Evolutionary conservation across 805 yeast species (phyloP), one percentile per base, ranked within the genome.

Genomic region (Millerozyma miso): DNA sequence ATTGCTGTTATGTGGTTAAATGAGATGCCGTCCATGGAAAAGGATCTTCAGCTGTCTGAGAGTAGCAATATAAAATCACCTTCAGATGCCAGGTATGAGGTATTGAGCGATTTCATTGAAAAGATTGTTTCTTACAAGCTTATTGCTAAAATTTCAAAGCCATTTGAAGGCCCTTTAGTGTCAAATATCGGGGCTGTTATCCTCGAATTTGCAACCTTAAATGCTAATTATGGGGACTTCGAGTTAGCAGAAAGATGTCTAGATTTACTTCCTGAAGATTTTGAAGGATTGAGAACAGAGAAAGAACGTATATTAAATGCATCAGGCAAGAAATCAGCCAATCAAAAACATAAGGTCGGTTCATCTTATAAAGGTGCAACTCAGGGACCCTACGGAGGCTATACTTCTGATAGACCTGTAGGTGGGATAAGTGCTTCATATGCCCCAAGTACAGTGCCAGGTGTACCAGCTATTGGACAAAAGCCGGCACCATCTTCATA

Each of bases 1-100:
- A 82, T 88, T 37, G 79, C 95, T 3, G 62, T 70, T 10, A 77
- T 93, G 49, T 93, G 99, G 99, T 74, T 87, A 40, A 70, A 79
- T 19, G 99, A 93, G 62, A 58, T 77, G 41, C 63, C 70, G 6
- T 65, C 49, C 3, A 60, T 64, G 45, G 81, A 78, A 55, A 44
- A 54, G 4, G 55, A 54, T 29, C 65, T 72, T 42, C 68, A 85
- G 55, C 65, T 73, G 38, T 56, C 69, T 1, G 56, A 67, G 20
- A 83, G 79, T 49, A 45, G 49, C 23, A 61, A 69, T 32, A 60
- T 76, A 33, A 41, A 66, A 0, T 77, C 96, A 2, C 80, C 88
- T 1, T 83, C 85, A 42, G 93, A 85, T 50, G 96, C 96, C 17
- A 88, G 88, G 55, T 81, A 85, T 52, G 85, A 79, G 52, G 85